Evolutionary conservation across 2,329 filamentous ascomycete genomes (phyloP), one percentile per base, ranked within the genome.

Genomic region (Hypocreales sp.): DNA sequence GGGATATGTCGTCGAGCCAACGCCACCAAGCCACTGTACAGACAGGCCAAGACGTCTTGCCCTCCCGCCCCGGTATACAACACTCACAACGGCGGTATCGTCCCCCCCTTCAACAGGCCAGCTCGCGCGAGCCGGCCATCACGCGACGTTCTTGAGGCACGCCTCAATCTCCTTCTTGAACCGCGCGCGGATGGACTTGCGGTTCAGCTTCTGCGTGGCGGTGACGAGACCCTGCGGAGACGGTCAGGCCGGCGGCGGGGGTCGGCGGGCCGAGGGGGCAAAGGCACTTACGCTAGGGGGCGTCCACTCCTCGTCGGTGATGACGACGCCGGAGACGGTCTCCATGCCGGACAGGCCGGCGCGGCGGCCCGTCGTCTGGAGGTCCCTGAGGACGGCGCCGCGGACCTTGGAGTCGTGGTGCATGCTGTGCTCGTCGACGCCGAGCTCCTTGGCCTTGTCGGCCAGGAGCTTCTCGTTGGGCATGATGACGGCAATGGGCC

Each of bases 291-390:
- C 81, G 47, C 75, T 90, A 32, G 73, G 67, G 28, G 83, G 79
- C 30, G 78, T 87, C 83, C 83, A 92, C 52, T 92, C 83, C 46
- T 87, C 82, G 37, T 87, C 79, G 1, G 76, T 72, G 31, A 92
- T 51, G 15, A 87, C 79, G 13, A 87, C 74, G 27, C 76, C 80
- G 17, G 72, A 66, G 22, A 92, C 64, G 35, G 77, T 72, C 60
- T 92, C 82, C 33, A 90, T 74, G 8, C 68, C 61, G 2, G 61
- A 58, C 25, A 92, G 59, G 13, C 78, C 77, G 17, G 70, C 73
- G 40, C 65, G 68, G 54, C 65, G 72, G 12, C 68, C 82, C 14
- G 66, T 62, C 8, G 54, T 50, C 40, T 79, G 65, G 34, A 92
- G 55, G 41, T 83, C 77, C 56, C 79, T 81, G 24, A 72, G 52